Conservation (phyloP, 2,329 filamentous ascomycete species). For the Calycina marina region DNA sequence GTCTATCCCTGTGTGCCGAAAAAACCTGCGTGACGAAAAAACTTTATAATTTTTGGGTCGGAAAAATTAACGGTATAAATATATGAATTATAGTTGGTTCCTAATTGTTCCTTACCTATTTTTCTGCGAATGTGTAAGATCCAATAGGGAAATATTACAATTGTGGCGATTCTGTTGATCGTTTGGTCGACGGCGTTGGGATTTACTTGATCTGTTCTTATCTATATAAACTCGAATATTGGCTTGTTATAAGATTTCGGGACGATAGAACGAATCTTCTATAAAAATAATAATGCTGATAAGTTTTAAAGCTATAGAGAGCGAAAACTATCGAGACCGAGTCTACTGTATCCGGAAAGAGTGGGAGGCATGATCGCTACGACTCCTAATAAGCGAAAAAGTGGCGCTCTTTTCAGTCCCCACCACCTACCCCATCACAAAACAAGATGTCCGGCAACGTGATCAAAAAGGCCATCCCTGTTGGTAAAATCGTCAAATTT, state of each 20-base stretch:
- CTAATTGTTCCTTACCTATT: neutral
- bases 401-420: too few species aligned
- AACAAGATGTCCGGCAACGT: too few species aligned
- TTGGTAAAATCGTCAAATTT: too few species aligned
- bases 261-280: constrained; percentile 1
- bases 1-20: neutral
- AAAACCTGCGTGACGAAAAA: constrained; percentile 3
- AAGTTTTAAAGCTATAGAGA: constrained; percentile 1
- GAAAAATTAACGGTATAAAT: constrained; percentile 1
- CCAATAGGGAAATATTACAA: constrained; percentile 3
- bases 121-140: constrained; percentile 1
- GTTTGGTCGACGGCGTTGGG: constrained; percentile 3
- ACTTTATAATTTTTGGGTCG: constrained; percentile 2
- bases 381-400: too few species aligned
- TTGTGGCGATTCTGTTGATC: constrained; percentile 3
- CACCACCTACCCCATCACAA: too few species aligned
- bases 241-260: constrained; percentile 1
- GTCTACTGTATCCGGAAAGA: constrained; percentile 1
- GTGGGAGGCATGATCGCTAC: too few species aligned
- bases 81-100: constrained; percentile 3
- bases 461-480: too few species aligned
- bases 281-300: constrained; percentile 1
- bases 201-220: constrained; percentile 1
- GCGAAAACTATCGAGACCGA: neutral
- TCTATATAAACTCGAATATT: constrained; percentile 1